Percentiles rank a stretch among this genome's conserved stretches.
Evolutionary conservation across 2,329 filamentous ascomycete genomes (phyloP).

Genomic region (Keithomyces neogunnii): DNA sequence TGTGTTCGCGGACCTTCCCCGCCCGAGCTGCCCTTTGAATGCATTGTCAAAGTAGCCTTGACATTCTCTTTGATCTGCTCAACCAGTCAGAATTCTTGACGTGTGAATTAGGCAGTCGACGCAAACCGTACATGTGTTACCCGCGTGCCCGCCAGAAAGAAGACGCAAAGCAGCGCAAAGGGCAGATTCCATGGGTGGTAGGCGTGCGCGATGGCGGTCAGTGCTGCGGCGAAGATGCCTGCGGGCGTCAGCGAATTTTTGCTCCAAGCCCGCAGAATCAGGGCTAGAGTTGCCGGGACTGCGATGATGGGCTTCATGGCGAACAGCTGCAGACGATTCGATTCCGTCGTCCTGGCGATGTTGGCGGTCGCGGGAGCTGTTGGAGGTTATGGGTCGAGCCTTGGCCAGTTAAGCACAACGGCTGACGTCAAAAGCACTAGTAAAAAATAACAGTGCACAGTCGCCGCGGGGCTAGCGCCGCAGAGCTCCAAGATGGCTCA

Average conservation of each 20-base stretch:
- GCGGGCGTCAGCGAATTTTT: constrained; percentile 70
- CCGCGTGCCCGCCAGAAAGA: constrained; percentile 77
- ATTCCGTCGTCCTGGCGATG: not conserved
- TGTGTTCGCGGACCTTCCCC: constrained; percentile 79
- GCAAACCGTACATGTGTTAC: constrained; percentile 61
- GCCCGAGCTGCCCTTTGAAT: constrained; percentile 61
- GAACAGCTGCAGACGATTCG: not conserved
- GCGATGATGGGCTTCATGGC: constrained; percentile 51
- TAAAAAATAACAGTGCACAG: not conserved
- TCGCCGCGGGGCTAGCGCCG: not conserved
- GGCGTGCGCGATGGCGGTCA: constrained; percentile 74
- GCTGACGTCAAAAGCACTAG: not conserved
- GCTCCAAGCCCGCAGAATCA: constrained; percentile 60
- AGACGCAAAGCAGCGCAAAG: constrained; percentile 73
- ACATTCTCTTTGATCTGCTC: constrained; percentile 75
- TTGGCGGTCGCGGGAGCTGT: not conserved
- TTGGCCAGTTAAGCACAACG: not conserved
- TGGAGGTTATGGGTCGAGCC: not conserved
- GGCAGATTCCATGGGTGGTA: constrained; percentile 91
- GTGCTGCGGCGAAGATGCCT: constrained; percentile 62
- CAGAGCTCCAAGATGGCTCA: not conserved
- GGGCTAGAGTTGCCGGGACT: constrained; percentile 46
- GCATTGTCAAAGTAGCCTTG: constrained; percentile 75
- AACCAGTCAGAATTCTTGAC: constrained; percentile 9
- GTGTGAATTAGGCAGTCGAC: not conserved